Evolutionary conservation across 768 basidiomycete genomes (phyloP), one percentile per base, ranked within the genome.

Genomic region (Pluteus cervinus): DNA sequence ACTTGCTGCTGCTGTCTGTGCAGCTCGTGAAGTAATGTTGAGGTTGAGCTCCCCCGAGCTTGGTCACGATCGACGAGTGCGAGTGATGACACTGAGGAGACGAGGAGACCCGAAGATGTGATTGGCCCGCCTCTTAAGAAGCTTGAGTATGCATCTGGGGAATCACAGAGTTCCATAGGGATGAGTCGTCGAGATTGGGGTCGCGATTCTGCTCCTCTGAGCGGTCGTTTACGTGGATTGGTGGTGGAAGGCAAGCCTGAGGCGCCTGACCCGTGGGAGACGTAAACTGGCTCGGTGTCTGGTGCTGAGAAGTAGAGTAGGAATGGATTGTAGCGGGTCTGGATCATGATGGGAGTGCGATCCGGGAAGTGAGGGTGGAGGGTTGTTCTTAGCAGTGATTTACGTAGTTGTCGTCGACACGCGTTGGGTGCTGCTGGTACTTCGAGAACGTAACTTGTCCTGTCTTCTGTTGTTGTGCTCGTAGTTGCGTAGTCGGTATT

Each of bases 101-200:
- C 57, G 56, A 73, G 65, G 45, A 63, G 65, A 47, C 60, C 61
- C 14, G 46, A 44, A 36, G 69, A 62, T 35, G 69, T 71, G 47
- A 56, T 60, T 38, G 69, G 68, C 28, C 69, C 58, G 41, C 56
- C 57, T 60, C 60, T 48, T 50, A 61, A 45, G 45, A 63, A 52
- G 47, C 49, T 46, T 39, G 53, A n/a, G 18, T 31, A 39, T 43
- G 50, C 38, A 46, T 49, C 39, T 31, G 67, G 56, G 67, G 83
- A 82, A 73, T 87, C 85, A 74, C 85, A 86, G 72, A 88, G 81
- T 49, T 88, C 86, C 83, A 87, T 75, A 72, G 87, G 80, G 60
- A 80, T 71, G 73, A 88, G 77, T 43, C 86, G 65, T 50, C 86
- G 73, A 64, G 81, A 84, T 53, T 82, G 78, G 45, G 86, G 86